Percentiles rank a stretch among this genome's conserved stretches.
phyloP scores from a whole-genome alignment of 441 rosid species.

The Gossypium schwendimanii region DNA sequence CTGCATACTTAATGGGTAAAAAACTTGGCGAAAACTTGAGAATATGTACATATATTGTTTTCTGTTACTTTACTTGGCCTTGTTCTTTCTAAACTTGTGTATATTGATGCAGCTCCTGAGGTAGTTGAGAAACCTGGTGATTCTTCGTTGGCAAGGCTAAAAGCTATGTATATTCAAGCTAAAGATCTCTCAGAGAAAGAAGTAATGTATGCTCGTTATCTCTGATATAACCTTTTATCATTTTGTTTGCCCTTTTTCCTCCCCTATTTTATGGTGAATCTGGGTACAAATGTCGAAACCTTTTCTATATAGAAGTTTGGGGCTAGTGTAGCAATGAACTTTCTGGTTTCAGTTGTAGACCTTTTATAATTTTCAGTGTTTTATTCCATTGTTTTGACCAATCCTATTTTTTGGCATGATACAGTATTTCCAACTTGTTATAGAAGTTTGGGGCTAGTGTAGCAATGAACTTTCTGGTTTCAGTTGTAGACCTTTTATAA shows the following conservation, averaged over 20 bases:
- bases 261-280: neutral
- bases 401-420: too few relatives aligned
- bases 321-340: too few relatives aligned
- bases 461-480: neutral
- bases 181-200: conserved; percentile 84
- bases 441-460: neutral
- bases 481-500: neutral
- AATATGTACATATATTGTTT: neutral
- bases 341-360: too few relatives aligned
- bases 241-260: neutral
- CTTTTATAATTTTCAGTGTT: too few relatives aligned
- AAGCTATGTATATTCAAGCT: conserved; percentile 54
- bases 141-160: conserved; percentile 60
- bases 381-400: too few relatives aligned
- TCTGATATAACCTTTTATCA: neutral
- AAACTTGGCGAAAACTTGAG: neutral
- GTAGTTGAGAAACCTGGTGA: conserved; percentile 91
- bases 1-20: neutral
- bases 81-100: conserved; percentile 15
- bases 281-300: neutral
- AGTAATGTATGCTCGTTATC: conserved; percentile 44
- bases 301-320: too few relatives aligned
- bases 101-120: conserved; percentile 68
- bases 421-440: too few relatives aligned
- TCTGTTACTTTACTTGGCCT: neutral